phyloP scores from a whole-genome alignment of 129 eudicot species.

The Chrysanthemum lavandulifolium region DNA sequence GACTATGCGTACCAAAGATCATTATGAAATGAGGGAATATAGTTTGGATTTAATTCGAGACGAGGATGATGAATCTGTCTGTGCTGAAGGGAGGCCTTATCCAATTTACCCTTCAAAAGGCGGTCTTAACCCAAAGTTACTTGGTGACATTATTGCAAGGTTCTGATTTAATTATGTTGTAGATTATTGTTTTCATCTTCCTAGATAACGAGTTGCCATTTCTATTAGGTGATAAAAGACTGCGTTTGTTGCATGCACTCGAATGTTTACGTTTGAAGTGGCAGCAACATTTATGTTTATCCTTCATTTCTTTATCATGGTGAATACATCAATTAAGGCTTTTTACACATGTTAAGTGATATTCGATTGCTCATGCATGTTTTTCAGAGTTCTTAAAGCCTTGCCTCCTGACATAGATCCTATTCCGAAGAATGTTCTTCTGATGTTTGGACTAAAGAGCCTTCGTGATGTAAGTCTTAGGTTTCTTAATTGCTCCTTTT shows the following conservation, averaged over 20 bases:
- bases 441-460: conserved; percentile 58
- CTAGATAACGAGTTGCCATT: not conserved
- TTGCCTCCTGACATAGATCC: conserved; percentile 77
- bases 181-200: not conserved
- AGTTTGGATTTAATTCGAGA: conserved; percentile 63
- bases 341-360: conserved; percentile 15
- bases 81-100: conserved; percentile 71
- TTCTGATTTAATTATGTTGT: conserved; percentile 24
- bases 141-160: conserved; percentile 75
- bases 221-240: not conserved
- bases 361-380: conserved; percentile 23
- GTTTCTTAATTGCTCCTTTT: not conserved
- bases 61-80: conserved; percentile 49
- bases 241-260: not conserved
- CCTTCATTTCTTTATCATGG: not conserved
- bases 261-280: not conserved
- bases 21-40: conserved; percentile 90
- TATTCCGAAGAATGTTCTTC: conserved; percentile 61
- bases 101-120: conserved; percentile 95
- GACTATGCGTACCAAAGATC: conserved; percentile 59
- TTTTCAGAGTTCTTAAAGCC: conserved; percentile 59
- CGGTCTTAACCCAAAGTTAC: conserved; percentile 65
- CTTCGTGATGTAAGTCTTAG: conserved; percentile 71
- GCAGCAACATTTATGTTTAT: not conserved
- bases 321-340: not conserved